Evolutionary conservation across 2,329 filamentous ascomycete genomes (phyloP), one percentile per base, ranked within the genome.

Genomic region (Ceratocystis cubensis): DNA sequence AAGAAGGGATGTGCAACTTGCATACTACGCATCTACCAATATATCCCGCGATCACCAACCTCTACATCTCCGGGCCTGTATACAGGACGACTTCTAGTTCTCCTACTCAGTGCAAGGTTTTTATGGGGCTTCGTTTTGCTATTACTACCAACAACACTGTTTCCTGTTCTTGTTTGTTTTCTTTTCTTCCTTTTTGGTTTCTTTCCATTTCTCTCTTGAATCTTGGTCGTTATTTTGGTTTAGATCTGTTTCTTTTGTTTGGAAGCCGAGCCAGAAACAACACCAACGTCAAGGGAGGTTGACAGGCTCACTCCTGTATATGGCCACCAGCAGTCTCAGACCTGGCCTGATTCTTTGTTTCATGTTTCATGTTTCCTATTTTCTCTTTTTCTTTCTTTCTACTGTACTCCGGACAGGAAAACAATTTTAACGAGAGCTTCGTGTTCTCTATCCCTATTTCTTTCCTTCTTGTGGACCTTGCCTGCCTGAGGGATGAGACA

Each of bases 271-370:
- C 48, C 48, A 53, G 1, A 25, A 53, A 28, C 48, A 25, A 25
- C 48, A 7, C 13, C 48, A 25, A 22, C 45, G n/a, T 33, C 10
- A 46, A 17, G 33, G 20, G 25, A 66, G 28, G 30, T 25, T 28
- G 33, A 22, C 46, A 30, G 28, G 61, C 48, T 63, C 41, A 28
- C 46, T 50, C 61, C 46, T 63, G 46, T 44, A 63, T 30, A 46
- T 48, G 22, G 61, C 61, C 61, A 48, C 61, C 61, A 63, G 61
- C 46, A 59, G 61, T 48, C 61, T 63, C 30, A 66, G 45, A 57
- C 59, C 30, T 59, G 37, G 50, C 44, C 44, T 66, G 20, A 48
- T 57, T 50, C 20, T 45, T 57, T 63, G 10, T 57, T 41, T 56
- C 22, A 20, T 28, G 28, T 20, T 64, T 44, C 15, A 6, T 20